Conservation (phyloP, 1,284 basidiomycete genomes). For the Cutaneotrichosporon curvatum region DNA sequence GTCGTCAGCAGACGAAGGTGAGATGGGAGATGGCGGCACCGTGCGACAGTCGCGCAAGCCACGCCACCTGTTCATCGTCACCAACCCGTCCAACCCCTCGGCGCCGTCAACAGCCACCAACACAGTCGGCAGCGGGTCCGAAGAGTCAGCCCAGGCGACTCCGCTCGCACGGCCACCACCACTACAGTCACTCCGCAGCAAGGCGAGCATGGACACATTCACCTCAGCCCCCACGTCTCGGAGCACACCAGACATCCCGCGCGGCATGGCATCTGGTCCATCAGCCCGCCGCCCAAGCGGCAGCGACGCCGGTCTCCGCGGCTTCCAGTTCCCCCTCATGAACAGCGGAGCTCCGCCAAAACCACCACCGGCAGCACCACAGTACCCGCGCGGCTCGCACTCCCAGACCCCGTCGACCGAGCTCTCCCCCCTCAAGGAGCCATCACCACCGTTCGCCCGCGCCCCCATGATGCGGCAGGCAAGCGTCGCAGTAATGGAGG, state of each 20-base stretch:
- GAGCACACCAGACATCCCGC: conserved; percentile 14
- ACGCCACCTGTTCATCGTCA: conserved; percentile 15
- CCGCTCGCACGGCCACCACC: conserved; percentile 17
- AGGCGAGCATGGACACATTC: conserved; percentile 27
- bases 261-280: conserved; percentile 1
- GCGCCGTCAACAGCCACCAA: neutral
- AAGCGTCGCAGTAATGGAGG: conserved; percentile 44
- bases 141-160: conserved; percentile 19
- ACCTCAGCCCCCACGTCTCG: conserved; percentile 25
- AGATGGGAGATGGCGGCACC: conserved; percentile 7
- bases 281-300: conserved; percentile 23
- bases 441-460: conserved; percentile 18
- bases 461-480: conserved; percentile 44
- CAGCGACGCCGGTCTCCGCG: conserved; percentile 32
- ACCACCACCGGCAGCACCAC: conserved; percentile 1
- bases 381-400: conserved; percentile 1
- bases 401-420: too few species aligned
- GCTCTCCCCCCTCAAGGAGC: conserved; percentile 5
- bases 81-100: conserved; percentile 16
- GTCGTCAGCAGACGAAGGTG: neutral
- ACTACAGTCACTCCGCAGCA: conserved; percentile 7
- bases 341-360: conserved; percentile 12
- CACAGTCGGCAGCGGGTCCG: conserved; percentile 7
- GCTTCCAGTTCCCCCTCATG: conserved; percentile 42
- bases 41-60: conserved; percentile 16